Base-by-base conservation (phyloP, 108 stramenopile genomes). In the Halocafeteria seosinensis region DNA sequence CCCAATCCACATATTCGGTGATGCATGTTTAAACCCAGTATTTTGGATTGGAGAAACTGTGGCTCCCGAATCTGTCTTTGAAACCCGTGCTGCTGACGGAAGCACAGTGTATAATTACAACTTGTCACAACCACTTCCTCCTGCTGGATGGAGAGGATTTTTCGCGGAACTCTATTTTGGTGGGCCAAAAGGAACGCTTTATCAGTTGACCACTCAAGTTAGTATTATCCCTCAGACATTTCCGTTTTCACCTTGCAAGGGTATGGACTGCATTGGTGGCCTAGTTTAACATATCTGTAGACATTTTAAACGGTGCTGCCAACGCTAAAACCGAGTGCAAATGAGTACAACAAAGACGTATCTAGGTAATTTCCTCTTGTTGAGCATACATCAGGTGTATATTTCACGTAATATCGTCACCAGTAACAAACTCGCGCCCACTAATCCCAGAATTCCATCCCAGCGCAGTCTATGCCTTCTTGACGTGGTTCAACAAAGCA, bases 1-100 rank as follows among this genome's bases (percentile, higher is more conserved):
- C 57, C 57, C 57, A 33, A n/a, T 59, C 57, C 34, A 59, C 21
- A 26, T 59, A 33, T 59, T 59, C 57, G 57, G 57, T 17, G n/a
- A 59, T 35, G 6, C 57, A 33, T 59, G 57, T 35, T 1, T 59
- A 17, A 35, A 35, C 13, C 57, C 57, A 12, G 6, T 24, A 12
- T 2, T 59, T 13, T 59, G 57, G 57, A 12, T 8, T 3, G 57
- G 57, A 4, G 27, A 59, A 35, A 35, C 34, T 13, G 25, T 59
- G 34, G 9, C 8, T 5, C 52, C 9, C 52, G 52, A 30, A 27
- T 3, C 6, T 30, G 3, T 30, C 6, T 3, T 30, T 9, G 52
- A 53, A 5, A 9, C 28, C 29, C n/a, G 17, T 47, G 53, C 30
- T 8, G 53, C 53, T 31, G 8, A 31, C 9, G 11, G 5, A 28